Percentiles rank a stretch among this genome's conserved stretches.
Evolutionary conservation across 2,329 filamentous ascomycete species (phyloP).

Genomic region (Graphiopsis chlorocephala): DNA sequence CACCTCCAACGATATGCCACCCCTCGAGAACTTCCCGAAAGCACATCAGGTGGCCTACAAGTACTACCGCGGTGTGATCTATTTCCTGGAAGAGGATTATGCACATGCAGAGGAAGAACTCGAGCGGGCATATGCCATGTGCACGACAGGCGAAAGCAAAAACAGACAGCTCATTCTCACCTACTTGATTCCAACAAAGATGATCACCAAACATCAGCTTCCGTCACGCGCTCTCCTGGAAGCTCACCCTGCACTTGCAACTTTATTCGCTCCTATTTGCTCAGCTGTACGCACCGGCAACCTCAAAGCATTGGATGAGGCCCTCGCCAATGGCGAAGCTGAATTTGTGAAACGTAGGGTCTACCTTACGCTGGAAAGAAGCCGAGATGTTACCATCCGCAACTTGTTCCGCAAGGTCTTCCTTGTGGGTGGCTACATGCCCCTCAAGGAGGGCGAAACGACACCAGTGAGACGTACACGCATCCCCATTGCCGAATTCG

Average conservation of each 20-base stretch:
- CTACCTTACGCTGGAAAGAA: conserved; percentile 89
- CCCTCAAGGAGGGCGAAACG: conserved; percentile 64
- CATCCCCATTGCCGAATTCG: conserved; percentile 79
- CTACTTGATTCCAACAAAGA: conserved; percentile 89
- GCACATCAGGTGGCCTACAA: conserved; percentile 93
- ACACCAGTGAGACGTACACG: conserved; percentile 67
- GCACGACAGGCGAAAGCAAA: conserved; percentile 66
- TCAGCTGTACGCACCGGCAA: conserved; percentile 79
- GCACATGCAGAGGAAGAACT: conserved; percentile 75
- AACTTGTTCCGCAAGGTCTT: conserved; percentile 93
- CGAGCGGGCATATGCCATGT: conserved; percentile 76
- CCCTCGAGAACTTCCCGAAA: conserved; percentile 75
- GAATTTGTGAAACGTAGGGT: conserved; percentile 91
- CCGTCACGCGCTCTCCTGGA: conserved; percentile 70
- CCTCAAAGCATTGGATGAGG: conserved; percentile 77
- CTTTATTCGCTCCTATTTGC: conserved; percentile 74
- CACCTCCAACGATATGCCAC: conserved; percentile 74
- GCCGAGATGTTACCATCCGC: conserved; percentile 84
- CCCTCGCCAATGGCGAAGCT: conserved; percentile 77
- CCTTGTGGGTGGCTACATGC: conserved; percentile 76
- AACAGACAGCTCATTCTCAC: conserved; percentile 93
- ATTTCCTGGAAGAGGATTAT: conserved; percentile 94
- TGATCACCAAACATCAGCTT: conserved; percentile 81
- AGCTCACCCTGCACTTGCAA: conserved; percentile 72
- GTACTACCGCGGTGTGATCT: conserved; percentile 92